These are phyloP conservation scores for Auriscalpium microsporum DNA, from an alignment of 768 basidiomycete genomes.

Conservation along the genomic window DNA sequence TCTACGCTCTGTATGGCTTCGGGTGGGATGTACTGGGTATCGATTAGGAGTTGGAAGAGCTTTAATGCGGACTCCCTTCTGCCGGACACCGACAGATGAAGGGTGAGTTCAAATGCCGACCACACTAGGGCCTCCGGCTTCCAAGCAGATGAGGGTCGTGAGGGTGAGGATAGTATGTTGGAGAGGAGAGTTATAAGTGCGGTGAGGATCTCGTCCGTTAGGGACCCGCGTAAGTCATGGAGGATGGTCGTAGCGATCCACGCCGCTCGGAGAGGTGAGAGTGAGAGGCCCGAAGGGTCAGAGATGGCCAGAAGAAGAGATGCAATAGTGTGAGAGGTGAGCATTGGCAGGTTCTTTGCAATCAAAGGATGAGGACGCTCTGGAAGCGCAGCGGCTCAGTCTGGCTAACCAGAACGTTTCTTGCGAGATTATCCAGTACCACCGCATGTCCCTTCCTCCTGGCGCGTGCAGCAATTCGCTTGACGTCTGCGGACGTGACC, in stretches of 20 bases:
- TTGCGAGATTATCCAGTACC: slow-evolving; percentile 31
- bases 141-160: too few species aligned
- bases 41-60: slow-evolving; percentile 42
- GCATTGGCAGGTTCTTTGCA: neutral
- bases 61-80: slow-evolving; percentile 31
- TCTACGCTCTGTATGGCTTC: slow-evolving; percentile 36
- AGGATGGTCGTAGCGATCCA: neutral
- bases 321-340: neutral
- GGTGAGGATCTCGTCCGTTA: neutral
- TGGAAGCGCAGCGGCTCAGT: slow-evolving; percentile 1
- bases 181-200: neutral
- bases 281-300: neutral
- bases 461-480: slow-evolving; percentile 24
- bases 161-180: too few species aligned
- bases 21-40: slow-evolving; percentile 36
- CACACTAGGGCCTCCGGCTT: slow-evolving; percentile 20
- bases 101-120: slow-evolving; percentile 35
- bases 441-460: slow-evolving; percentile 22
- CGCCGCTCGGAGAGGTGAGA: neutral
- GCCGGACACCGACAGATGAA: slow-evolving; percentile 31
- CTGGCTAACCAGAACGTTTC: slow-evolving; percentile 30
- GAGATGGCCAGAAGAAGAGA: neutral
- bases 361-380: slow-evolving; percentile 3
- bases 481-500: slow-evolving; percentile 18
- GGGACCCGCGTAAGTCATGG: neutral